Conservation (phyloP, 352 stramenopile species). For the Phytophthora sansomeana region DNA sequence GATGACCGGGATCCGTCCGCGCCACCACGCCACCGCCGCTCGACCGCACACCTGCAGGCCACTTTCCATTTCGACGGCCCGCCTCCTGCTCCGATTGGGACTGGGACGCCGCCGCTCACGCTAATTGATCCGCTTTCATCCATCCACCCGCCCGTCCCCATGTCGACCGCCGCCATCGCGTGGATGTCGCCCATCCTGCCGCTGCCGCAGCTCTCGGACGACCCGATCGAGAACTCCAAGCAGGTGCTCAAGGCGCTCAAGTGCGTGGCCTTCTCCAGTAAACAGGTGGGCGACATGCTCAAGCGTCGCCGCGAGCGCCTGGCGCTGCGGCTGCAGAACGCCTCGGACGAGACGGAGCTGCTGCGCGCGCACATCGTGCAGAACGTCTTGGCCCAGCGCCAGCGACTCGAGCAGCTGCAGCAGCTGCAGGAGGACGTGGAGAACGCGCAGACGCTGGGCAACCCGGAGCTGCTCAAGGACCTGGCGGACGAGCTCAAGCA, state of each 20-base stretch:
- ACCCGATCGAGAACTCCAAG: conserved; percentile 57
- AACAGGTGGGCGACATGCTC: conserved; percentile 68
- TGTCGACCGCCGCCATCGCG: conserved; percentile 46
- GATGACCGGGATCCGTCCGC: neutral
- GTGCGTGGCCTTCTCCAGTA: conserved; percentile 67
- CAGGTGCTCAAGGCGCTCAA: conserved; percentile 75
- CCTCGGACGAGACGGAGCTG: conserved; percentile 63
- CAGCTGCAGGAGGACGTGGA: conserved; percentile 68
- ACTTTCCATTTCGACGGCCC: conserved; percentile 18
- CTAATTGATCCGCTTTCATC: too few species aligned
- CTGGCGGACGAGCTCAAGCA: conserved; percentile 57
- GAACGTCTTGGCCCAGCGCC: conserved; percentile 59
- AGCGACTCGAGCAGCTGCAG: conserved; percentile 49
- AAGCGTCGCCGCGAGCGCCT: conserved; percentile 59
- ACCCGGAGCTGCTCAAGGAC: conserved; percentile 54
- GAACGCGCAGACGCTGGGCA: conserved; percentile 59
- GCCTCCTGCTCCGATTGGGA: conserved; percentile 25
- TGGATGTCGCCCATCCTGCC: conserved; percentile 40
- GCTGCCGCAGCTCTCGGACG: conserved; percentile 37
- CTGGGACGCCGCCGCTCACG: conserved; percentile 6
- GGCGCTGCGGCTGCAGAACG: conserved; percentile 45
- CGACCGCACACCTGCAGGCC: neutral
- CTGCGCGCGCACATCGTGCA: conserved; percentile 57
- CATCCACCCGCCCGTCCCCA: conserved; percentile 12
- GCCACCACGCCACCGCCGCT: neutral